phyloP scores from a whole-genome alignment of 257 asterid species.

The Primulina tabacum region DNA sequence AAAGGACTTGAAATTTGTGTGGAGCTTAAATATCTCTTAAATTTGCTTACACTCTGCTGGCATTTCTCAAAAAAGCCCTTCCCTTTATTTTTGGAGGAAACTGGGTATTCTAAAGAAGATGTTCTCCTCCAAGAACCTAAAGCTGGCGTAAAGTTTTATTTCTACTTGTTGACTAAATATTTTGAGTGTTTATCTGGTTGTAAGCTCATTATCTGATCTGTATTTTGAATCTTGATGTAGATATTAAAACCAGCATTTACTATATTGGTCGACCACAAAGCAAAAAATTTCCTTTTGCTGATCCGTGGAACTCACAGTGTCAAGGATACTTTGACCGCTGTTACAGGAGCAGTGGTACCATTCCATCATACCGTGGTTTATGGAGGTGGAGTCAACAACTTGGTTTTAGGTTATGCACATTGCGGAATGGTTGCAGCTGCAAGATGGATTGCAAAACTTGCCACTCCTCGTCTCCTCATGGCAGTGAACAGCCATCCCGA shows the following conservation, averaged over 20 bases:
- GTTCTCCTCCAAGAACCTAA: slow-evolving; percentile 96
- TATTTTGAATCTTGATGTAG: slow-evolving; percentile 42
- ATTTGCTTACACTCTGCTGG: slow-evolving; percentile 86
- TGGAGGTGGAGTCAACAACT: slow-evolving; percentile 87
- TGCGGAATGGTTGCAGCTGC: slow-evolving; percentile 99
- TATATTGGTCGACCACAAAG: slow-evolving; percentile 66
- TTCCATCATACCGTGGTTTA: slow-evolving; percentile 90
- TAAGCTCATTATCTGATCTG: slow-evolving; percentile 3
- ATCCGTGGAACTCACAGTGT: slow-evolving; percentile 98
- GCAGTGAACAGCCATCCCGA: slow-evolving; percentile 62
- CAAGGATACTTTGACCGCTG: slow-evolving; percentile 96
- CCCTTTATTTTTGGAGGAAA: slow-evolving; percentile 75
- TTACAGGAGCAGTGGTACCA: slow-evolving; percentile 97
- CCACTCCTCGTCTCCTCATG: slow-evolving; percentile 68
- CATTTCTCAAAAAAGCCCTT: slow-evolving; percentile 95
- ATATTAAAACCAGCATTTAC: slow-evolving; percentile 95
- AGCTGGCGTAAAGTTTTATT: slow-evolving; percentile 77
- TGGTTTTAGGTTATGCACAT: slow-evolving; percentile 96
- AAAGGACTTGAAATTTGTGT: slow-evolving; percentile 71
- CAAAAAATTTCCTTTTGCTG: slow-evolving; percentile 58
- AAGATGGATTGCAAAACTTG: slow-evolving; percentile 96
- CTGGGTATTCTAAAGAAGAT: slow-evolving; percentile 78
- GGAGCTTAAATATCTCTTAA: slow-evolving; percentile 74
- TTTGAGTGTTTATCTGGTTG: neutral
- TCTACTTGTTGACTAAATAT: neutral